phyloP scores from a whole-genome alignment of 2,329 filamentous ascomycete genomes.

The Alternaria ethzedia region DNA sequence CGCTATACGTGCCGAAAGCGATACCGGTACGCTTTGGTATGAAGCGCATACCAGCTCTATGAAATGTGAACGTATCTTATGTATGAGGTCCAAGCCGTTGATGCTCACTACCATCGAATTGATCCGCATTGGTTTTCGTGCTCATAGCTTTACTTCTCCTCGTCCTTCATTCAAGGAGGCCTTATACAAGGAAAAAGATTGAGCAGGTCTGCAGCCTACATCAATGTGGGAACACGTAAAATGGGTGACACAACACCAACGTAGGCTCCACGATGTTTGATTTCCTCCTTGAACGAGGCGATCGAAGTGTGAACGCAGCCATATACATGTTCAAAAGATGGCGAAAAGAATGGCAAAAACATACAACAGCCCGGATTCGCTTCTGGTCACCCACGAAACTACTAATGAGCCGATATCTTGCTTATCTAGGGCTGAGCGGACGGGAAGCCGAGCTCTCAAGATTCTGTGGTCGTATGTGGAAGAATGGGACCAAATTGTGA shows the following conservation, averaged over 20 bases:
- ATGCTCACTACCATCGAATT: too few relatives aligned
- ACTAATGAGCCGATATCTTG: neutral
- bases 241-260: neutral
- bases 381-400: neutral
- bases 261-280: neutral
- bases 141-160: neutral
- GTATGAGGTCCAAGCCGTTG: neutral
- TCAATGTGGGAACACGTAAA: neutral
- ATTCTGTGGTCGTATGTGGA: constrained; percentile 7
- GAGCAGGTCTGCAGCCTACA: neutral
- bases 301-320: neutral
- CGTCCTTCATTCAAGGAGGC: neutral
- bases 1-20: neutral
- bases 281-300: neutral
- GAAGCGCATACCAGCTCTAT: neutral
- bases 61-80: neutral
- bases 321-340: neutral
- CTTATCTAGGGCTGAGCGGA: neutral
- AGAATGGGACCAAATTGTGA: neutral
- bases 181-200: neutral
- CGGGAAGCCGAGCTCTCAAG: neutral
- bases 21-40: neutral
- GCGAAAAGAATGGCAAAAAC: neutral
- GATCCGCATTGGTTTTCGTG: neutral
- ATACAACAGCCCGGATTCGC: constrained; percentile 10